These are phyloP conservation scores for Starmerella potacharoeniae DNA, from an alignment of 805 yeast species.

Conservation along the genomic window DNA sequence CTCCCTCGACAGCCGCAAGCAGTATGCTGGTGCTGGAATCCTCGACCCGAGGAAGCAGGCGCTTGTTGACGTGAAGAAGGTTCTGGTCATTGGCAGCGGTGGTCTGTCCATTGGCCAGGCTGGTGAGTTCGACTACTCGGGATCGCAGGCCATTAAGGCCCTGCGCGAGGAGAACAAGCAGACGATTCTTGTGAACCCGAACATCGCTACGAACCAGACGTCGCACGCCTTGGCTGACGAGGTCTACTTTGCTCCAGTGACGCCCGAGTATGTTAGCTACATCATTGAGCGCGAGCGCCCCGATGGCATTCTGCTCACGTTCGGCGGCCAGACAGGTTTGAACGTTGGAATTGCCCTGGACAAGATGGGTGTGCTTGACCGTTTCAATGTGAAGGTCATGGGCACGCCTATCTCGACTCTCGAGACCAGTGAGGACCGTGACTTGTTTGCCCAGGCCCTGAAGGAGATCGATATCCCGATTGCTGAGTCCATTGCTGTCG, in stretches of 20 bases:
- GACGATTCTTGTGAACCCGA: slow-evolving; percentile 84
- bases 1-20: slow-evolving; percentile 15
- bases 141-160: slow-evolving; percentile 96
- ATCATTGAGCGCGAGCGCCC: slow-evolving; percentile 94
- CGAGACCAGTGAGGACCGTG: slow-evolving; percentile 96
- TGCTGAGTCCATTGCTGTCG: slow-evolving; percentile 94
- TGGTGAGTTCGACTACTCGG: slow-evolving; percentile 91
- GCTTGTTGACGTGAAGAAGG: slow-evolving; percentile 75
- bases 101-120: slow-evolving; percentile 97
- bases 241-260: slow-evolving; percentile 89
- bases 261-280: slow-evolving; percentile 90
- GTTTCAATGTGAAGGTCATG: slow-evolving; percentile 83
- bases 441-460: slow-evolving; percentile 85
- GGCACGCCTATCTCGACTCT: slow-evolving; percentile 96
- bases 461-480: slow-evolving; percentile 92
- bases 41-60: slow-evolving; percentile 26
- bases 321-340: slow-evolving; percentile 97
- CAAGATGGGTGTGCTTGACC: slow-evolving; percentile 84
- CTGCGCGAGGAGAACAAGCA: slow-evolving; percentile 77
- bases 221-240: slow-evolving; percentile 92
- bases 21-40: slow-evolving; percentile 32
- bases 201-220: slow-evolving; percentile 94
- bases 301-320: slow-evolving; percentile 88
- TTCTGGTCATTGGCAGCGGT: slow-evolving; percentile 91
- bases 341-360: slow-evolving; percentile 93